These are phyloP conservation scores for Tylopilus rubrobrunneus DNA, from an alignment of 768 basidiomycete genomes.

Conservation along the genomic window DNA sequence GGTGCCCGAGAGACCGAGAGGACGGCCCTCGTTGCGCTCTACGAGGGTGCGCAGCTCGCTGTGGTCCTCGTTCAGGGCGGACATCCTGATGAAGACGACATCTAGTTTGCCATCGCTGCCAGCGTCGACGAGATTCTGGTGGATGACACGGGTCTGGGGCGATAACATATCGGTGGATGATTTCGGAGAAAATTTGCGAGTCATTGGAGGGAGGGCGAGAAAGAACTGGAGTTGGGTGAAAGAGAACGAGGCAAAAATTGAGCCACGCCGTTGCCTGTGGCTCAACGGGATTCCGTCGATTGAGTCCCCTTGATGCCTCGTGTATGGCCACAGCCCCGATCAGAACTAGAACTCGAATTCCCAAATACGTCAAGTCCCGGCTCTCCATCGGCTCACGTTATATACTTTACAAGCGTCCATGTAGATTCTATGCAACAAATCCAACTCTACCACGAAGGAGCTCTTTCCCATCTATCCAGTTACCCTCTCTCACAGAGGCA, in stretches of 20 bases:
- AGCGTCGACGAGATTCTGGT: constrained; percentile 27
- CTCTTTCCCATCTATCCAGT: constrained; percentile 17
- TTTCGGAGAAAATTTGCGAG: not conserved
- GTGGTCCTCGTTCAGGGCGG: constrained; percentile 22
- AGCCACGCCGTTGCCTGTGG: not conserved
- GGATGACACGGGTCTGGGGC: constrained; percentile 14
- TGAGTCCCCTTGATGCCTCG: not conserved
- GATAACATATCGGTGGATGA: constrained; percentile 1
- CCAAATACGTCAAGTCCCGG: not conserved
- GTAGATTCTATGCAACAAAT: not conserved
- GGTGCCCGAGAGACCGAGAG: constrained; percentile 28
- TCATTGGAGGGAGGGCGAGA: constrained; percentile 6
- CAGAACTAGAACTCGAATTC: not conserved
- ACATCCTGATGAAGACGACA: constrained; percentile 13
- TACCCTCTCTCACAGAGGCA: not conserved
- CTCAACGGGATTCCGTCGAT: not conserved
- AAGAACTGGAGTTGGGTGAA: not conserved
- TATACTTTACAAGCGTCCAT: not conserved
- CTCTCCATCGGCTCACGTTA: too few relatives aligned
- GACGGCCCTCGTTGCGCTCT: constrained; percentile 31
- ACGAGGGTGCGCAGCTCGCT: constrained; percentile 19
- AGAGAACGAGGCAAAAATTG: not conserved
- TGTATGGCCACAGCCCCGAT: too few relatives aligned
- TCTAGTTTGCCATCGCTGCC: constrained; percentile 24
- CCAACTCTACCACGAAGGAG: not conserved